These are phyloP conservation scores for Phaeolepiota aurea DNA, from an alignment of 768 basidiomycete genomes.

Conservation along the genomic window DNA sequence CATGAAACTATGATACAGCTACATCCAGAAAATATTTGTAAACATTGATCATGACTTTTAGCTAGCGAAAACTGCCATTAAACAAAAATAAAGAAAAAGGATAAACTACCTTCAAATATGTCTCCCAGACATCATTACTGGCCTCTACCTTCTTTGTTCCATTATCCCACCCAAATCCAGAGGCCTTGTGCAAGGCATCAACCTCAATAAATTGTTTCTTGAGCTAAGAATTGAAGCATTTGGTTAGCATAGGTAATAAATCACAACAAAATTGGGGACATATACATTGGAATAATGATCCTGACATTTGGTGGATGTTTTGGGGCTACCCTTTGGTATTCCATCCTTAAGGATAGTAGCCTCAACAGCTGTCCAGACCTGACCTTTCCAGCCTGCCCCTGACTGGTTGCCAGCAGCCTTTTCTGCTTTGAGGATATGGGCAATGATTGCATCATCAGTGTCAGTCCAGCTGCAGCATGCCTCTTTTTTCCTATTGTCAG, in stretches of 20 bases:
- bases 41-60: too few species aligned
- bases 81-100: background rate
- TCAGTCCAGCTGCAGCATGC: background rate
- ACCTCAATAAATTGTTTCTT: constrained; percentile 5
- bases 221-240: constrained; percentile 2
- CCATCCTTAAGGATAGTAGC: background rate
- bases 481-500: background rate
- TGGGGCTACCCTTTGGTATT: background rate
- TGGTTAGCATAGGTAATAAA: background rate
- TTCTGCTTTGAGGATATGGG: background rate
- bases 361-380: background rate
- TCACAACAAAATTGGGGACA: background rate
- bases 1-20: too few species aligned
- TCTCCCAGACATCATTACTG: background rate
- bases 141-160: constrained; percentile 1
- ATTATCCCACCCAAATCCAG: constrained; percentile 8
- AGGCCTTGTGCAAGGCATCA: background rate
- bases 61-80: too few species aligned
- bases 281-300: constrained; percentile 4
- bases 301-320: constrained; percentile 3
- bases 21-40: too few species aligned
- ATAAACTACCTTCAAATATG: background rate
- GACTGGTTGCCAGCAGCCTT: background rate
- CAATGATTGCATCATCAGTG: background rate
- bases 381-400: background rate